Evolutionary conservation across 768 basidiomycete species (phyloP).

Genomic region (Daedaleopsis nitida): DNA sequence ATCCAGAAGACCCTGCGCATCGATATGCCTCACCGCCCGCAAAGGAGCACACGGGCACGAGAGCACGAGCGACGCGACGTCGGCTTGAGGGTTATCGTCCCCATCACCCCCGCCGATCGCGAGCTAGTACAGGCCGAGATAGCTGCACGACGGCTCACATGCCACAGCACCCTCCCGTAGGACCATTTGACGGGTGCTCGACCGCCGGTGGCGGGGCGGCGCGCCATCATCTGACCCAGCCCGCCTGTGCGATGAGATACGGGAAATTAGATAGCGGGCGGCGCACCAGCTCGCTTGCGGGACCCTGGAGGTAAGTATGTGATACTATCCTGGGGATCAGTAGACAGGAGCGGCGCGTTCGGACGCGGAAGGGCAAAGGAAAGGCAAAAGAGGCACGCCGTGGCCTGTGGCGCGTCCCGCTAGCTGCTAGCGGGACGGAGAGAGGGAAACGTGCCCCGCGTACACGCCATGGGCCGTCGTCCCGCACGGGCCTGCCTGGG

Average conservation of each 20-base stretch:
- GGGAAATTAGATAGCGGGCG: conserved; percentile 17
- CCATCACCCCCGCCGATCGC: conserved; percentile 5
- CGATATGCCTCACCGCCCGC: background rate
- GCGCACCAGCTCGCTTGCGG: background rate
- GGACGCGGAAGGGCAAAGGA: too few relatives aligned
- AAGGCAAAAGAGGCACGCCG: too few relatives aligned
- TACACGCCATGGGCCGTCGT: background rate
- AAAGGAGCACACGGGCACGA: background rate
- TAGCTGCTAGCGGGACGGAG: background rate
- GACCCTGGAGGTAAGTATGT: too few relatives aligned
- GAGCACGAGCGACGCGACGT: conserved; percentile 2
- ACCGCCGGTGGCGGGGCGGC: background rate
- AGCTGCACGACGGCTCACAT: conserved; percentile 7
- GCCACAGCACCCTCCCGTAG: background rate
- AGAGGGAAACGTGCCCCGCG: background rate
- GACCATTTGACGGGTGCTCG: background rate
- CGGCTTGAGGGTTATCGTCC: background rate
- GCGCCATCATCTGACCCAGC: conserved; percentile 16
- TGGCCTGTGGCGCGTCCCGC: background rate
- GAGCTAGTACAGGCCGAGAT: conserved; percentile 6
- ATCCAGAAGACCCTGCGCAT: background rate
- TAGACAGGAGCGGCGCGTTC: too few relatives aligned
- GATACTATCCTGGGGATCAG: too few relatives aligned
- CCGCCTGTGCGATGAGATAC: conserved; percentile 18
- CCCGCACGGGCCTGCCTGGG: too few relatives aligned